Evolutionary conservation across 2,329 filamentous ascomycete genomes (phyloP).

Genomic region (Colletotrichum sp.): DNA sequence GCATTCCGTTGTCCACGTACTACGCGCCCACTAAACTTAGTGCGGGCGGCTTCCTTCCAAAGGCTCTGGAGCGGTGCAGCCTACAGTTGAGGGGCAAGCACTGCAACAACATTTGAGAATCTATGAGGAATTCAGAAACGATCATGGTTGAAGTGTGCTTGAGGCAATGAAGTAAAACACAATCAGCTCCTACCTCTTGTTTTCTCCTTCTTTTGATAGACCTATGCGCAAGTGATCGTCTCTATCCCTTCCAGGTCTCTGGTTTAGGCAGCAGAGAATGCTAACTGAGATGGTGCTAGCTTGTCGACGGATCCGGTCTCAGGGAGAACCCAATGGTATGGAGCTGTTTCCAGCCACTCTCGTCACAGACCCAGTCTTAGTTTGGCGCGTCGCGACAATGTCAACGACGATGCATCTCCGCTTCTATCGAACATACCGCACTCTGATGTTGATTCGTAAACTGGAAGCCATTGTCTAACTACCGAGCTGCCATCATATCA

Average conservation of each 20-base stretch:
- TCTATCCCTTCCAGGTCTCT: background rate
- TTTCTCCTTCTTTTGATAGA: background rate
- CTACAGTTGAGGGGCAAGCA: background rate
- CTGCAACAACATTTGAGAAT: background rate
- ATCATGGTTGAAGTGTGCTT: background rate
- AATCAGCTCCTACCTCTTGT: background rate
- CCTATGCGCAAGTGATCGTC: background rate
- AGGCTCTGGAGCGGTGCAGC: background rate
- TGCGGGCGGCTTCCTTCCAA: background rate
- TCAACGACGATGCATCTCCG: background rate
- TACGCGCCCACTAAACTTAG: background rate
- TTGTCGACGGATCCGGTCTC: background rate
- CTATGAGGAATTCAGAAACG: background rate
- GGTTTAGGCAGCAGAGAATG: background rate
- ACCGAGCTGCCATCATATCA: background rate
- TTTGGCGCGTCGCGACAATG: background rate
- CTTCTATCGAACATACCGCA: background rate
- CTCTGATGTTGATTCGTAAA: background rate
- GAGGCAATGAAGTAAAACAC: background rate
- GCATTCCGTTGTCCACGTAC: background rate
- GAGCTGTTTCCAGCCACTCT: background rate
- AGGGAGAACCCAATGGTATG: background rate
- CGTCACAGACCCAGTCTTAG: background rate
- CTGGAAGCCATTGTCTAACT: background rate
- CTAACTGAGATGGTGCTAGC: background rate